These are phyloP conservation scores for Lantana camara DNA, from an alignment of 257 asterid genomes.

Conservation along the genomic window DNA sequence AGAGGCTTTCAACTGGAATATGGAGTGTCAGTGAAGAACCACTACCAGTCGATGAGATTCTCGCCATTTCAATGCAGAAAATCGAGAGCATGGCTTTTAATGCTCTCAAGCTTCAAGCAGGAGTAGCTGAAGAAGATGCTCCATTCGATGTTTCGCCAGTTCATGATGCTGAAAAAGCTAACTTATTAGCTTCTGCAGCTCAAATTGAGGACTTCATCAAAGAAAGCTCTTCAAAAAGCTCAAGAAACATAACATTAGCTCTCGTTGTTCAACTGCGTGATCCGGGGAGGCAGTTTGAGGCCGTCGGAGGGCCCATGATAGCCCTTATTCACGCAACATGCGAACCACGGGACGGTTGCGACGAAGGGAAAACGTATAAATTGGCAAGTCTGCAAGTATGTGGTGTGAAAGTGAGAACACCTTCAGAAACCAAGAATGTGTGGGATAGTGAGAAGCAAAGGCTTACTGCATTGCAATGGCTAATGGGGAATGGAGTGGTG, in stretches of 20 bases:
- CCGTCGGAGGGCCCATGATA: conserved; percentile 88
- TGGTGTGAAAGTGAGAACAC: conserved; percentile 53
- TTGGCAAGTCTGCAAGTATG: conserved; percentile 67
- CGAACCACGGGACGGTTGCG: conserved; percentile 1
- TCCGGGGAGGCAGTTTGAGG: conserved; percentile 84
- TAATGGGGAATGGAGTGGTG: conserved; percentile 70
- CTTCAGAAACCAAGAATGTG: conserved; percentile 31
- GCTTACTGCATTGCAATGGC: conserved; percentile 88
- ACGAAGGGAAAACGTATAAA: conserved; percentile 59
- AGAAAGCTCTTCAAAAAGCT: background rate
- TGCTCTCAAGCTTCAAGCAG: conserved; percentile 77
- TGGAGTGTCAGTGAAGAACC: conserved; percentile 78
- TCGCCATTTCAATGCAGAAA: conserved; percentile 74
- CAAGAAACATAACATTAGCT: conserved; percentile 36
- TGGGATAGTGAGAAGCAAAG: conserved; percentile 87
- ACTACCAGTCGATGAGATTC: conserved; percentile 52
- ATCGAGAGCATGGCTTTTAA: conserved; percentile 76
- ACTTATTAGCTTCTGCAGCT: conserved; percentile 54
- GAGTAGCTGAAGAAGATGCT: conserved; percentile 64
- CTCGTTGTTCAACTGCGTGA: conserved; percentile 77
- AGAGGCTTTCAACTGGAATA: conserved; percentile 70
- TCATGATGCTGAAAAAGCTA: conserved; percentile 25
- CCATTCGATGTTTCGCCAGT: conserved; percentile 82
- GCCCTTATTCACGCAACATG: conserved; percentile 53
- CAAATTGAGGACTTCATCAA: conserved; percentile 67